These are phyloP conservation scores for Blastobotrys peoriensis DNA, from an alignment of 805 yeast species.

Conservation along the genomic window DNA sequence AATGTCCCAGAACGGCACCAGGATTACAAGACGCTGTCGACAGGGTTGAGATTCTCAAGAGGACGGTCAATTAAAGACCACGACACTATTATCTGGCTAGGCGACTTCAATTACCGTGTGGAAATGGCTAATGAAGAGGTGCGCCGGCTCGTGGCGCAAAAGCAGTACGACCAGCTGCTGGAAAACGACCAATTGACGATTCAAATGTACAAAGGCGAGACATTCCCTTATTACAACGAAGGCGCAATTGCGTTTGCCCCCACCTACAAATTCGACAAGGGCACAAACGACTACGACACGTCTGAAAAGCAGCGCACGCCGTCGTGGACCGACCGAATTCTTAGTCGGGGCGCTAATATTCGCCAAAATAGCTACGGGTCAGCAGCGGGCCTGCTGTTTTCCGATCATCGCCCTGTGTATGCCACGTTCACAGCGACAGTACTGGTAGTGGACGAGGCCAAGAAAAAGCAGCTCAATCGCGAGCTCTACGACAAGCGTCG, in stretches of 20 bases:
- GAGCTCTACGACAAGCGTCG: constrained; percentile 58
- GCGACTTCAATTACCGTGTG: constrained; percentile 88
- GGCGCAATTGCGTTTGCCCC: constrained; percentile 73
- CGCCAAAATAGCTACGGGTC: constrained; percentile 64
- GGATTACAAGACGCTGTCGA: constrained; percentile 71
- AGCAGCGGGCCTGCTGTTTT: constrained; percentile 53
- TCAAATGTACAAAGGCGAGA: constrained; percentile 66
- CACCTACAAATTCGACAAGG: constrained; percentile 88
- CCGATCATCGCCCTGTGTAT: constrained; percentile 93
- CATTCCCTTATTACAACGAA: constrained; percentile 73
- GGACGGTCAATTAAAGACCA: constrained; percentile 74
- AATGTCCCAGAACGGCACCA: constrained; percentile 80
- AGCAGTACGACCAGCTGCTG: constrained; percentile 46
- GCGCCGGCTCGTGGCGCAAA: constrained; percentile 44
- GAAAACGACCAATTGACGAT: constrained; percentile 71
- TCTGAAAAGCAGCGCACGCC: constrained; percentile 92
- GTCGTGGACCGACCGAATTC: constrained; percentile 91
- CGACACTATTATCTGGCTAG: constrained; percentile 87
- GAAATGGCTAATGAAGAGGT: constrained; percentile 67
- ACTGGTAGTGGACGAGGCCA: constrained; percentile 58
- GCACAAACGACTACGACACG: constrained; percentile 72
- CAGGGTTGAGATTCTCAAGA: constrained; percentile 72
- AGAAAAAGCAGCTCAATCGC: constrained; percentile 48
- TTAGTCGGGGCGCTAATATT: constrained; percentile 54
- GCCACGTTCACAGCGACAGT: constrained; percentile 67